Percentiles rank a stretch among this genome's conserved stretches.
phyloP scores from a whole-genome alignment of 2,329 filamentous ascomycete genomes.

The Fusarium abutilonis region DNA sequence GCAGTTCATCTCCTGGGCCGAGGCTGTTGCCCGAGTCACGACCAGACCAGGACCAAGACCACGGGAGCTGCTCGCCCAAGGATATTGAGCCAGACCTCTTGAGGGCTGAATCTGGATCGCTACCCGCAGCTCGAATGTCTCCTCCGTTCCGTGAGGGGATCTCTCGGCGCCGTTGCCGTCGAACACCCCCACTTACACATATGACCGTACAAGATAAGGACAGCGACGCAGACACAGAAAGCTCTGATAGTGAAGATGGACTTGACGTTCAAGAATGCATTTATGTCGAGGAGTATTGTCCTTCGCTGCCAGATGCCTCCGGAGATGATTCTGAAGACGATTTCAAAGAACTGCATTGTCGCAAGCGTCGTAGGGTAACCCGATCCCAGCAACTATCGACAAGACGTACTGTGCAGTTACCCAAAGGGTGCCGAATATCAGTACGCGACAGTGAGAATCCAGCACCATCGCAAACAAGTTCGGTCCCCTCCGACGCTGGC shows the following conservation, averaged over 20 bases:
- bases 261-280: constrained; percentile 5
- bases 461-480: constrained; percentile 14
- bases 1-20: constrained; percentile 10
- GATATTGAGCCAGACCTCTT: constrained; percentile 1
- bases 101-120: constrained; percentile 2
- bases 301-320: not conserved
- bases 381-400: not conserved
- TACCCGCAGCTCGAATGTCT: constrained; percentile 1
- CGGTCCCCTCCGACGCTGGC: constrained; percentile 1
- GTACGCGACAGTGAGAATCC: constrained; percentile 5
- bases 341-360: constrained; percentile 2
- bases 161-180: constrained; percentile 10
- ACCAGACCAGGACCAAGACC: constrained; percentile 4
- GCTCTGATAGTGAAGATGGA: constrained; percentile 15
- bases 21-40: constrained; percentile 7
- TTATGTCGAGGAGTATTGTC: constrained; percentile 12
- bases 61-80: constrained; percentile 3
- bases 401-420: constrained; percentile 1
- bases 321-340: constrained; percentile 2
- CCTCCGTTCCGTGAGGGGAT: constrained; percentile 1
- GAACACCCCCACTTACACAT: constrained; percentile 6
- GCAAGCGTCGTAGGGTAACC: constrained; percentile 10
- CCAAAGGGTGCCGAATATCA: constrained; percentile 4
- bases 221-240: constrained; percentile 11
- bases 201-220: constrained; percentile 13